A percentile compares a stretch with the other conserved stretches of the same genome.
Evolutionary conservation across 2,329 filamentous ascomycete genomes (phyloP).

Genomic region (Lecanicillium sp.): DNA sequence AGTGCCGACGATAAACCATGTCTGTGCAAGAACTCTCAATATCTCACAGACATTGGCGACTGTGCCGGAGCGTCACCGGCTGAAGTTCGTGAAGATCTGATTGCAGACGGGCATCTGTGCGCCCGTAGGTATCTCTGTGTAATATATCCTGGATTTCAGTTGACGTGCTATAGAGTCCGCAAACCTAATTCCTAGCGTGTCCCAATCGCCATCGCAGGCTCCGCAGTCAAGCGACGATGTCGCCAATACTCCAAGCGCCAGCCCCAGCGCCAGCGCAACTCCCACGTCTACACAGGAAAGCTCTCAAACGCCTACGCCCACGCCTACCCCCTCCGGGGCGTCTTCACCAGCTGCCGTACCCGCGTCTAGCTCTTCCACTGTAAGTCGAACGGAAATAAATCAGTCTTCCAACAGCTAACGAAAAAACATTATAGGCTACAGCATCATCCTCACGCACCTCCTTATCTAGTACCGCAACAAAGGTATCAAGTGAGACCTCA

Average conservation of each 20-base stretch:
- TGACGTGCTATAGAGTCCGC: neutral
- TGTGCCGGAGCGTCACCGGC: slow-evolving; percentile 24
- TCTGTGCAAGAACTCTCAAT: slow-evolving; percentile 28
- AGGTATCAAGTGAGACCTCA: slow-evolving; percentile 4
- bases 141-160: neutral
- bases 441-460: neutral
- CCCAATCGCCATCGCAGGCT: neutral
- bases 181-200: neutral
- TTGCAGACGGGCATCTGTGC: slow-evolving; percentile 5
- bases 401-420: neutral
- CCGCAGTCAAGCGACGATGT: neutral
- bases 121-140: slow-evolving; percentile 11
- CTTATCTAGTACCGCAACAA: slow-evolving; percentile 1
- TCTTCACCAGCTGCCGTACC: neutral
- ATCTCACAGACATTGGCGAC: slow-evolving; percentile 28
- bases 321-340: slow-evolving; percentile 6
- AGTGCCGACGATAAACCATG: slow-evolving; percentile 25
- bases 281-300: slow-evolving; percentile 5
- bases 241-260: slow-evolving; percentile 3
- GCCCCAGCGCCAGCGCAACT: neutral
- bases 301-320: slow-evolving; percentile 2
- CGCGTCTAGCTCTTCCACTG: slow-evolving; percentile 1
- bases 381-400: neutral
- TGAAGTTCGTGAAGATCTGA: slow-evolving; percentile 14
- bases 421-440: neutral